Evolutionary conservation across 164 flowering plant genomes (phyloP).

Genomic region (Macadamia tetraphylla): DNA sequence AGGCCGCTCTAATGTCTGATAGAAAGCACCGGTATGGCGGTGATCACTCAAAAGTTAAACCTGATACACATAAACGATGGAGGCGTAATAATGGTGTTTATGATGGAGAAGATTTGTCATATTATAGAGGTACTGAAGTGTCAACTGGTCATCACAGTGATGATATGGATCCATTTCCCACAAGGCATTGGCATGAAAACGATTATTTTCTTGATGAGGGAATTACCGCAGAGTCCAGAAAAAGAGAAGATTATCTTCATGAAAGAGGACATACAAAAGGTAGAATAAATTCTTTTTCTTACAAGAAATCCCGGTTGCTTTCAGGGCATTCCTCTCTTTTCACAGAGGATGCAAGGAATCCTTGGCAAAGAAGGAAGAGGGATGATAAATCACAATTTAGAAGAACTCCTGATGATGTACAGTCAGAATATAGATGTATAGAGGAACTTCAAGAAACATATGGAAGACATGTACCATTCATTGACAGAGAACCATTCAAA

Average conservation of each 20-base stretch:
- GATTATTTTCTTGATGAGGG: slow-evolving; percentile 19
- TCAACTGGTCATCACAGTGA: slow-evolving; percentile 11
- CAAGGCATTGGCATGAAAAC: slow-evolving; percentile 22
- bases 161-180: slow-evolving; percentile 13
- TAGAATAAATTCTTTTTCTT: slow-evolving; percentile 10
- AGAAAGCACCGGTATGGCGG: slow-evolving; percentile 13
- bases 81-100: slow-evolving; percentile 13
- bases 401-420: slow-evolving; percentile 15
- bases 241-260: slow-evolving; percentile 17
- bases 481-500: slow-evolving; percentile 11
- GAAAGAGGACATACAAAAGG: slow-evolving; percentile 13
- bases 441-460: slow-evolving; percentile 21
- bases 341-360: slow-evolving; percentile 19
- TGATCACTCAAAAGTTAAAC: slow-evolving; percentile 6
- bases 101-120: slow-evolving; percentile 20
- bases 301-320: slow-evolving; percentile 14
- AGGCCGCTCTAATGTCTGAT: slow-evolving; percentile 10
- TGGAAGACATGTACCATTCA: slow-evolving; percentile 14
- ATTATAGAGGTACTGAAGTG: slow-evolving; percentile 17
- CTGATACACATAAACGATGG: slow-evolving; percentile 16
- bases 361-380: slow-evolving; percentile 16
- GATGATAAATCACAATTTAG: slow-evolving; percentile 10
- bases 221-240: slow-evolving; percentile 10
- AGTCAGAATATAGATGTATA: slow-evolving; percentile 16
- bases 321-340: slow-evolving; percentile 17